These are phyloP conservation scores for Escovopsis sp. DNA, from an alignment of 2,329 filamentous ascomycete species.

Conservation along the genomic window DNA sequence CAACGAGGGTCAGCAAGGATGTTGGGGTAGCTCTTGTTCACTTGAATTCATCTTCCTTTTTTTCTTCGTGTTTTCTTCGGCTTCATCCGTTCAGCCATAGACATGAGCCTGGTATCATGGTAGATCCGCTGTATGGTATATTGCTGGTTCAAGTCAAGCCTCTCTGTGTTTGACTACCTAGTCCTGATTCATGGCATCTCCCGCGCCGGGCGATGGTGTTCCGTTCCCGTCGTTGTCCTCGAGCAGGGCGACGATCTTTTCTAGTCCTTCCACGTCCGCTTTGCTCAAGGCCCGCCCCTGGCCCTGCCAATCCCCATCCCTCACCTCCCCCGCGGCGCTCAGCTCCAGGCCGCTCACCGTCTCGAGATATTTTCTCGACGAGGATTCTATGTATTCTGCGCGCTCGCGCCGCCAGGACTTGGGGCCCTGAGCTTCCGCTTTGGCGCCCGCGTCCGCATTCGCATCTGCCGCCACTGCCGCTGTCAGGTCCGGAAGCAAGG, in stretches of 20 bases:
- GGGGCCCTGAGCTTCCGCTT: conserved; percentile 4
- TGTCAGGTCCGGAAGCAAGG: conserved; percentile 49
- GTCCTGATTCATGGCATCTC: conserved; percentile 17
- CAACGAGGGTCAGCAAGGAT: not conserved
- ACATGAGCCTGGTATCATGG: no score
- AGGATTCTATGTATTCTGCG: conserved; percentile 68
- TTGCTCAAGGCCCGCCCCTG: conserved; percentile 33
- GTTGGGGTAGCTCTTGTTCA: not conserved
- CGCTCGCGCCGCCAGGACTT: conserved; percentile 55
- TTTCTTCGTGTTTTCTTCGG: no score
- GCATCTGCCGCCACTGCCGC: conserved; percentile 16
- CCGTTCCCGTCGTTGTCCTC: conserved; percentile 11
- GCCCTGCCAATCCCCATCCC: conserved; percentile 50
- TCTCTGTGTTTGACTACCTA: conserved; percentile 2
- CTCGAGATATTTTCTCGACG: conserved; percentile 65
- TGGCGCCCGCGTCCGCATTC: conserved; percentile 14
- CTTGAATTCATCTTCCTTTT: no score
- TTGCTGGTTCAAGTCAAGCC: not conserved
- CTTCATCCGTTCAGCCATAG: no score
- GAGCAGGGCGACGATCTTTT: conserved; percentile 33
- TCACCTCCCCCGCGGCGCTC: conserved; percentile 43
- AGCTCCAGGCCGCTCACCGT: conserved; percentile 51
- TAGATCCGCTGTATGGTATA: not conserved
- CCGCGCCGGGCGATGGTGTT: not conserved
- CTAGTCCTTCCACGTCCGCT: conserved; percentile 43